A percentile compares a stretch with the other conserved stretches of the same genome.
These are phyloP conservation scores for Sclerotinia trifoliorum DNA, from an alignment of 2,329 filamentous ascomycete genomes.

Conservation along the genomic window DNA sequence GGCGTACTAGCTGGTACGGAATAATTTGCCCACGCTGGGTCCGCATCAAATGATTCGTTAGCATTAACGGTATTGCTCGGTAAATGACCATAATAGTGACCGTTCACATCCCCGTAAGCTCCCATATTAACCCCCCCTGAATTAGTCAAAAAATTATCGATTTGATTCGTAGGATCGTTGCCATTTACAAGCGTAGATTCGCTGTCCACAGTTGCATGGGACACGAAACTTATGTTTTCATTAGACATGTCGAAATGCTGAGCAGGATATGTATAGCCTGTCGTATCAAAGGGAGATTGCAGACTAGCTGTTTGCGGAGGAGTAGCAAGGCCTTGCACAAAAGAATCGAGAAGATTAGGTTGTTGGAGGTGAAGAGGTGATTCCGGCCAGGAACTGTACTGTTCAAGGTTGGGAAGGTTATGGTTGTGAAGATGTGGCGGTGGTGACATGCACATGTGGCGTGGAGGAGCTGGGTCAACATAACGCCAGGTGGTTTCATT, in stretches of 20 bases:
- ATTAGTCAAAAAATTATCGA: not conserved
- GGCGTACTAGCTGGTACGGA: not conserved
- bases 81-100: slow-evolving; percentile 10
- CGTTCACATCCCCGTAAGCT: not conserved
- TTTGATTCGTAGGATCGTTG: slow-evolving; percentile 2
- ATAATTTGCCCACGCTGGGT: slow-evolving; percentile 13
- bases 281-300: slow-evolving; percentile 37
- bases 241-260: slow-evolving; percentile 28
- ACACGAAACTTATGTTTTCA: slow-evolving; percentile 43
- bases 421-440: slow-evolving; percentile 35
- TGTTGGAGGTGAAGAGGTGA: slow-evolving; percentile 30
- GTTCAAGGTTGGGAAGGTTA: slow-evolving; percentile 55
- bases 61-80: not conserved
- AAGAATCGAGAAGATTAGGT: slow-evolving; percentile 49
- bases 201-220: slow-evolving; percentile 39
- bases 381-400: slow-evolving; percentile 52
- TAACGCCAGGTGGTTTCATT: slow-evolving; percentile 61
- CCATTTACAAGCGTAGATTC: slow-evolving; percentile 18
- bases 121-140: not conserved
- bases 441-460: slow-evolving; percentile 36
- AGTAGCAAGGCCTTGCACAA: slow-evolving; percentile 53
- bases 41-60: slow-evolving; percentile 10
- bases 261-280: slow-evolving; percentile 26
- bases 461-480: slow-evolving; percentile 41
- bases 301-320: slow-evolving; percentile 56